These are phyloP conservation scores for Ceraceosorus guamensis DNA, from an alignment of 1,284 basidiomycete species.

Conservation along the genomic window DNA sequence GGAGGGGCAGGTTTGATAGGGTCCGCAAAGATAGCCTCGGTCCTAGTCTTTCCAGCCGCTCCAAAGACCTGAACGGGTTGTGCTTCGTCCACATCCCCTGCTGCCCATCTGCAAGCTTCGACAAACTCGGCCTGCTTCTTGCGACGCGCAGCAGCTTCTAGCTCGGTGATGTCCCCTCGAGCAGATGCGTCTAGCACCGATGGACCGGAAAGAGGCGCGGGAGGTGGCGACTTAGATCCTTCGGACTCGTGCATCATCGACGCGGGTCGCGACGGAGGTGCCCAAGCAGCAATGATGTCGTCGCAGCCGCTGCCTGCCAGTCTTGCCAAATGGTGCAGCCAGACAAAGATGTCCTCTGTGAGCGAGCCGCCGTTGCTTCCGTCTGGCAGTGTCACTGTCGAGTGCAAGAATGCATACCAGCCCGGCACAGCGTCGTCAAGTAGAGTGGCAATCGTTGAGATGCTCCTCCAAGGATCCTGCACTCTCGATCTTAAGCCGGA, in stretches of 20 bases:
- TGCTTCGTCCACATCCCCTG: constrained; percentile 40
- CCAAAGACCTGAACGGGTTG: constrained; percentile 37
- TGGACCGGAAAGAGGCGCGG: background rate
- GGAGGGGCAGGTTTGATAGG: background rate
- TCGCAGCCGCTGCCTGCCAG: constrained; percentile 30
- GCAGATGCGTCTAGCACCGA: background rate
- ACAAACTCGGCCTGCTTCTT: constrained; percentile 2
- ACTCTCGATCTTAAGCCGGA: constrained; percentile 36
- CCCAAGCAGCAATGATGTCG: constrained; percentile 34
- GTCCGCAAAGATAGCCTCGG: constrained; percentile 15
- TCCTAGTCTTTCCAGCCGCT: constrained; percentile 32
- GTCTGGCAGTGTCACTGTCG: constrained; percentile 21
- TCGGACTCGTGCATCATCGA: no score
- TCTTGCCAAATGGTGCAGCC: constrained; percentile 40
- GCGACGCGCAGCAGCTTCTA: constrained; percentile 6
- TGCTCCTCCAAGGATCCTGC: constrained; percentile 33
- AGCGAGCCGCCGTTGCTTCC: background rate
- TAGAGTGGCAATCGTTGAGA: constrained; percentile 36
- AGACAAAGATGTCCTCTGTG: constrained; percentile 40
- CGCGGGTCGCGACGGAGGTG: constrained; percentile 21
- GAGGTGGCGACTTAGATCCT: background rate
- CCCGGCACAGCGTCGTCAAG: constrained; percentile 29
- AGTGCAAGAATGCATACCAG: constrained; percentile 34
- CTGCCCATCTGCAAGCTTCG: constrained; percentile 25
- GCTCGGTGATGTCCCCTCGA: background rate